These are phyloP conservation scores for Colletotrichum cereale DNA, from an alignment of 2,329 filamentous ascomycete species.

Conservation along the genomic window DNA sequence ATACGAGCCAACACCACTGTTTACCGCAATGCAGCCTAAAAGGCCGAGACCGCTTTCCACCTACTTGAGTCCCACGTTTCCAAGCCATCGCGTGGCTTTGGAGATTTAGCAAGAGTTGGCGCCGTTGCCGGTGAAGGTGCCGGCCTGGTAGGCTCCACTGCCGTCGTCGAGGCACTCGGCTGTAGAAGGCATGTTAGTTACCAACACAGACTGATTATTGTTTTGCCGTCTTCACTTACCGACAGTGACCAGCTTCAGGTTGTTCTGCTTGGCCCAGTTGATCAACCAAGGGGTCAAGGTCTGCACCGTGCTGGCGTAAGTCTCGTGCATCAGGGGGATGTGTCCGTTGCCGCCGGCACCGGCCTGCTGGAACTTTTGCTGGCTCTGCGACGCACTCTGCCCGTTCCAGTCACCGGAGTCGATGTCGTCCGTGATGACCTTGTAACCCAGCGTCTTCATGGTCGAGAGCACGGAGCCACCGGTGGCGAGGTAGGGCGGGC, in stretches of 20 bases:
- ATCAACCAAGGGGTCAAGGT: constrained; percentile 64
- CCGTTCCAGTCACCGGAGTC: constrained; percentile 74
- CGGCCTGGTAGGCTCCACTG: constrained; percentile 55
- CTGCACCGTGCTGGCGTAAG: constrained; percentile 61
- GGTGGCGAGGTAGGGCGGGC: constrained; percentile 63
- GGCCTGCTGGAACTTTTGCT: constrained; percentile 63
- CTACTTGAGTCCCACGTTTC: accelerated
- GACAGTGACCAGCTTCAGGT: constrained; percentile 62
- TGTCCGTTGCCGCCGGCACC: constrained; percentile 60
- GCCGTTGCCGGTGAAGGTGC: constrained; percentile 52
- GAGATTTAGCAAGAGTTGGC: neutral
- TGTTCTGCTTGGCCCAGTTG: constrained; percentile 62
- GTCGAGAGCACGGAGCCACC: constrained; percentile 57
- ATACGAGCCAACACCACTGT: neutral
- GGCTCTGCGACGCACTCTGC: constrained; percentile 61
- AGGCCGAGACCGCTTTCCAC: neutral
- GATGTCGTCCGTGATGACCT: constrained; percentile 71
- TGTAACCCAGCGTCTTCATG: constrained; percentile 65
- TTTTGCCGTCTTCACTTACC: constrained; percentile 50
- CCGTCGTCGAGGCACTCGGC: constrained; percentile 59
- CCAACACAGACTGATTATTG: neutral
- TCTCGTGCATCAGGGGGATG: constrained; percentile 70
- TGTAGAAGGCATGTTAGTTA: constrained; percentile 33
- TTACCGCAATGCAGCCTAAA: neutral
- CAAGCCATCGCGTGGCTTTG: neutral